Percentiles rank a stretch among this genome's conserved stretches.
phyloP scores from a whole-genome alignment of 2,329 filamentous ascomycete species.

The Ramularia endophylla region DNA sequence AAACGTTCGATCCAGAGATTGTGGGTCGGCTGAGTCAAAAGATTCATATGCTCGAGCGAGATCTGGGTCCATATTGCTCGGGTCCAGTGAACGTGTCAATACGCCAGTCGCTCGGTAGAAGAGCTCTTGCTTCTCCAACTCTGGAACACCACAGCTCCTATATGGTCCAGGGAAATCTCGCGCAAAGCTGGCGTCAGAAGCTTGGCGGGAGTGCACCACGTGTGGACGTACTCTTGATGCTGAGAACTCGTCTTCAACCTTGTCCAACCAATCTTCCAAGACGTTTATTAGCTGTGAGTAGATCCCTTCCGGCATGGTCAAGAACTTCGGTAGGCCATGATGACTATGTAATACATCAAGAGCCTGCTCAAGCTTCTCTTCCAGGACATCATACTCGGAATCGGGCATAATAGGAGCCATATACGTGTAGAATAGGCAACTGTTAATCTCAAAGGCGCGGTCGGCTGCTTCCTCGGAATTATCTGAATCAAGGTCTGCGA shows the following conservation, averaged over 20 bases:
- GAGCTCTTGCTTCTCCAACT: slow-evolving; percentile 4
- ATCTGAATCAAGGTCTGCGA: background rate
- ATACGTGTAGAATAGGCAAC: slow-evolving; percentile 9
- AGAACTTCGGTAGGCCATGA: background rate
- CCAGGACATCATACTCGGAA: slow-evolving; percentile 2
- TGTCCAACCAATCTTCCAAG: slow-evolving; percentile 8
- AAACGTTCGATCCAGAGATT: background rate
- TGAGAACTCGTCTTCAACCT: slow-evolving; percentile 6
- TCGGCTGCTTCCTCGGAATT: background rate
- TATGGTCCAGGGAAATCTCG: too few species aligned
- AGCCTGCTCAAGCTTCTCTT: slow-evolving; percentile 2
- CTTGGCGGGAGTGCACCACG: background rate
- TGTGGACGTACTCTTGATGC: background rate
- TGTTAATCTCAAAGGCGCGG: background rate
- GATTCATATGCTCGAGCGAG: slow-evolving; percentile 32
- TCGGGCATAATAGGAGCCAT: slow-evolving; percentile 12
- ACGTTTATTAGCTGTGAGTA: slow-evolving; percentile 1
- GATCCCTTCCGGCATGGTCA: slow-evolving; percentile 7
- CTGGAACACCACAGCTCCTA: background rate
- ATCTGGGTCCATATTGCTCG: slow-evolving; percentile 3
- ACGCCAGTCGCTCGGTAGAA: slow-evolving; percentile 14
- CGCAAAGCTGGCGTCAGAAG: background rate
- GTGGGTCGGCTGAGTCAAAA: background rate
- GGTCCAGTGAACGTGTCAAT: slow-evolving; percentile 10
- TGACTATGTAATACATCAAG: slow-evolving; percentile 6